Base-by-base conservation (phyloP, 768 basidiomycete genomes). In the Lyophyllum shimeji region DNA sequence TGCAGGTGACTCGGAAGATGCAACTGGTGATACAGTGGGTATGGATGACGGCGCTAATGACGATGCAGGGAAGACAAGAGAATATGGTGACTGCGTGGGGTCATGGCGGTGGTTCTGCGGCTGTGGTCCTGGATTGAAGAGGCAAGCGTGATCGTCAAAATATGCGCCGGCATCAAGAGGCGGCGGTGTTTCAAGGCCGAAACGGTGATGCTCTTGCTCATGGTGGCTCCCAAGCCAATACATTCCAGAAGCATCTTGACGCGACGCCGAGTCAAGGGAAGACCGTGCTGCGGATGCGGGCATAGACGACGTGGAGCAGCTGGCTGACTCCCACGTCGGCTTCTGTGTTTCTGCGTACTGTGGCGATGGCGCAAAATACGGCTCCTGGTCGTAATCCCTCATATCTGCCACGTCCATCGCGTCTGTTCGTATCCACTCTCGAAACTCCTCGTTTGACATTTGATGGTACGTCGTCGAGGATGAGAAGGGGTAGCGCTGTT, bases 21-120 rank as follows among this genome's bases (percentile, higher is more conserved):
- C 33, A 50, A 55, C 50, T 50, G 57, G 51, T 61, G 64, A 63
- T 53, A 55, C 52, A 54, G 52, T 55, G 55, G n/a, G 44, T 46
- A 47, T 55, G 15, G 39, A 45, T 25, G 54, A 57, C 46, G 58
- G 54, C 44, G 53, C 39, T 43, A 56, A 53, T 53, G 47, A 37
- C 34, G 47, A 55, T 46, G 61, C 55, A 11, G 45, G 25, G 33
- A 24, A 39, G 43, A 13, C 18, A 23, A 56, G 44, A 53, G 33
- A 49, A 53, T 53, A 44, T 8, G 46, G 52, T 46, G 53, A 58
- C 37, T 50, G 47, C 50, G 39, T 55, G 33, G 50, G 39, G 52
- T 43, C 46, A 9, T 58, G 39, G 21, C 42, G 48, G 55, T 33
- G 18, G 48, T 58, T 53, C 24, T 33, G 50, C 18, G 49, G 54